Evolutionary conservation across 2,329 filamentous ascomycete species (phyloP).

Genomic region (Cryphonectria nitschkei): DNA sequence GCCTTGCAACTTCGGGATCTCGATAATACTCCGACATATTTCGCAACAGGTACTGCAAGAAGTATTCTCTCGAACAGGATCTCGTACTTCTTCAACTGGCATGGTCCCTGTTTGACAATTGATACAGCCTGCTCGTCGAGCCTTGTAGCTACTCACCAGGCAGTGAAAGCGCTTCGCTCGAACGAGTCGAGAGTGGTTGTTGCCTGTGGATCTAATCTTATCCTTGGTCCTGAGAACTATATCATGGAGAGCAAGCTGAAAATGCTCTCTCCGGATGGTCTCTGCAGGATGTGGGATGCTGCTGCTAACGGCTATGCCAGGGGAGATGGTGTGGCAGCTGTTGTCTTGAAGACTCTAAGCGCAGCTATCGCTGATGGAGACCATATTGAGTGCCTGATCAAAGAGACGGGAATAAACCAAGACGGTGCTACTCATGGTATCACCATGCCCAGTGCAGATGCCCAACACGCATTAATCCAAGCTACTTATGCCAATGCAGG

Average conservation of each 20-base stretch:
- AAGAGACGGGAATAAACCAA: constrained; percentile 46
- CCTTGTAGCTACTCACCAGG: constrained; percentile 45
- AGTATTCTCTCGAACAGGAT: constrained; percentile 42
- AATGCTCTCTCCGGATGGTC: constrained; percentile 44
- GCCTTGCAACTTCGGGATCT: constrained; percentile 26
- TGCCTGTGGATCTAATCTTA: constrained; percentile 41
- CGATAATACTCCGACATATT: constrained; percentile 34
- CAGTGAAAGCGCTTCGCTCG: constrained; percentile 39
- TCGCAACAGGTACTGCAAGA: constrained; percentile 37
- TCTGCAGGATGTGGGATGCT: constrained; percentile 47
- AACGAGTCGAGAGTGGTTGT: constrained; percentile 39
- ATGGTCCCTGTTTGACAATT: constrained; percentile 45
- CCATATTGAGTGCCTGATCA: constrained; percentile 45
- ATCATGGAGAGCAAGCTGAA: constrained; percentile 42
- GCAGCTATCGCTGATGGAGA: constrained; percentile 53
- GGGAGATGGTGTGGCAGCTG: constrained; percentile 52
- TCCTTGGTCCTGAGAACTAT: constrained; percentile 38
- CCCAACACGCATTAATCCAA: constrained; percentile 46
- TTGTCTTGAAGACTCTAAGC: constrained; percentile 36
- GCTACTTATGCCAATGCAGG: constrained; percentile 45
- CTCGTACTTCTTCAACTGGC: constrained; percentile 46
- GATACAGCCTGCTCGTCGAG: constrained; percentile 50
- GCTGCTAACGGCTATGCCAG: too few relatives aligned
- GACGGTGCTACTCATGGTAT: constrained; percentile 46
- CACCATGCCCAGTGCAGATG: constrained; percentile 49